Evolutionary conservation across 495 filamentous ascomycete species (phyloP).

Genomic region (Hypoxylon intermedium): DNA sequence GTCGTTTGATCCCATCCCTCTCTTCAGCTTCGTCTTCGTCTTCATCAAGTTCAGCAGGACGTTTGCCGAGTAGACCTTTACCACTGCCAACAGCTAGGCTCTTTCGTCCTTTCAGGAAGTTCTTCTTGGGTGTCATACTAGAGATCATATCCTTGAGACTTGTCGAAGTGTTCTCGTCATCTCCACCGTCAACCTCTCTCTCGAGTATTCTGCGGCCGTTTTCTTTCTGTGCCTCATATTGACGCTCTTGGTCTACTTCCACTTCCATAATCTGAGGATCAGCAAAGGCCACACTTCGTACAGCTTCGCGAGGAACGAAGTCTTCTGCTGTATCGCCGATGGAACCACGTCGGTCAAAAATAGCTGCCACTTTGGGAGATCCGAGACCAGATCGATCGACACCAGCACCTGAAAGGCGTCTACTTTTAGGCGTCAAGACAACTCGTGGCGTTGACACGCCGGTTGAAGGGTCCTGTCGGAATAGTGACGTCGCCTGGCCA

Average conservation of each 20-base stretch:
- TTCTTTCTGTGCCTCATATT: conserved; percentile 67
- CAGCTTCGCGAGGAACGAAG: conserved; percentile 61
- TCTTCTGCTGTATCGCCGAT: conserved; percentile 69
- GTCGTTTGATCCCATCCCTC: conserved; percentile 69
- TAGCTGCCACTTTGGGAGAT: conserved; percentile 75
- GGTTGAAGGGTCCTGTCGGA: conserved; percentile 63
- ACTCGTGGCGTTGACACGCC: conserved; percentile 68
- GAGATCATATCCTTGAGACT: conserved; percentile 77
- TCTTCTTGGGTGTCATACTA: conserved; percentile 78
- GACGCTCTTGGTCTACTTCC: conserved; percentile 72
- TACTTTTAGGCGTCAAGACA: conserved; percentile 67
- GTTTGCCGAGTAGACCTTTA: conserved; percentile 75
- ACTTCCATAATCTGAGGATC: conserved; percentile 70
- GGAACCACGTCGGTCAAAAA: conserved; percentile 75
- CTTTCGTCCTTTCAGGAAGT: conserved; percentile 69
- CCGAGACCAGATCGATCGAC: conserved; percentile 78
- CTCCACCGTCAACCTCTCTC: conserved; percentile 52
- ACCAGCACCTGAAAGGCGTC: conserved; percentile 74
- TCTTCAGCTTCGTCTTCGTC: conserved; percentile 70
- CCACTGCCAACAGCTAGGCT: conserved; percentile 79
- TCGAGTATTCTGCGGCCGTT: conserved; percentile 63
- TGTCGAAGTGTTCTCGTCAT: conserved; percentile 66
- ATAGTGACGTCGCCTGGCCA: conserved; percentile 53
- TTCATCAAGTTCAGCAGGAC: conserved; percentile 75
- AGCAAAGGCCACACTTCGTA: conserved; percentile 65